phyloP scores from a whole-genome alignment of 345 rosid genomes.

The Trapa bicornis region DNA sequence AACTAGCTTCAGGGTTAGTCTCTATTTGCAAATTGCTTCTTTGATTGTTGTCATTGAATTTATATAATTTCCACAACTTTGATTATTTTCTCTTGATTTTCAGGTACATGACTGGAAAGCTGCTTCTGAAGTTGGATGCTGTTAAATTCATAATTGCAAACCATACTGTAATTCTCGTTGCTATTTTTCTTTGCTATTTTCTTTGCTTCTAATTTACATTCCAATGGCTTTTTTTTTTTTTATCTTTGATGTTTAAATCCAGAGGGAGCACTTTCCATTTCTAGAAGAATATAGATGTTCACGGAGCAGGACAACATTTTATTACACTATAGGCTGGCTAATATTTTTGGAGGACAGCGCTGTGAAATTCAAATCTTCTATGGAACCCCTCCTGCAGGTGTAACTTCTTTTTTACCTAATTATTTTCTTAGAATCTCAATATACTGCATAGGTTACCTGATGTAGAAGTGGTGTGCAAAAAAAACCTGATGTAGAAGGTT shows the following conservation, averaged over 20 bases:
- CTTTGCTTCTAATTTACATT: constrained; percentile 8
- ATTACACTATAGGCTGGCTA: constrained; percentile 90
- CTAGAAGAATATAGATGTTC: constrained; percentile 84
- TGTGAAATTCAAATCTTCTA: constrained; percentile 87
- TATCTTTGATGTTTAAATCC: constrained; percentile 20
- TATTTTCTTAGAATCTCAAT: not conserved
- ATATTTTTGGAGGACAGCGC: constrained; percentile 97
- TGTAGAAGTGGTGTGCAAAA: not conserved
- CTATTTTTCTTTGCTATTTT: constrained; percentile 2
- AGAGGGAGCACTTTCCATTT: constrained; percentile 97
- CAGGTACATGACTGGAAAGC: constrained; percentile 98
- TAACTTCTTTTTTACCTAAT: constrained; percentile 2
- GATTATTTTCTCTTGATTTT: not conserved
- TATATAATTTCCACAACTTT: not conserved
- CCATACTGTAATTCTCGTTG: constrained; percentile 61
- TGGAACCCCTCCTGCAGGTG: constrained; percentile 91
- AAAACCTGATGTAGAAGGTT: too few relatives aligned
- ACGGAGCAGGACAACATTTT: constrained; percentile 93
- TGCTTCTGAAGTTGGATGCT: constrained; percentile 86
- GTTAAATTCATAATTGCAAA: constrained; percentile 85
- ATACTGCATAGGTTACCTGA: not conserved
- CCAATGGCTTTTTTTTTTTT: not conserved
- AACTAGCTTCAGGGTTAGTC: constrained; percentile 87
- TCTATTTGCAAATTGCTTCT: not conserved
- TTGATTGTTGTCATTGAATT: not conserved